These are phyloP conservation scores for Phytophthora citricola DNA, from an alignment of 352 stramenopile species.

Conservation along the genomic window DNA sequence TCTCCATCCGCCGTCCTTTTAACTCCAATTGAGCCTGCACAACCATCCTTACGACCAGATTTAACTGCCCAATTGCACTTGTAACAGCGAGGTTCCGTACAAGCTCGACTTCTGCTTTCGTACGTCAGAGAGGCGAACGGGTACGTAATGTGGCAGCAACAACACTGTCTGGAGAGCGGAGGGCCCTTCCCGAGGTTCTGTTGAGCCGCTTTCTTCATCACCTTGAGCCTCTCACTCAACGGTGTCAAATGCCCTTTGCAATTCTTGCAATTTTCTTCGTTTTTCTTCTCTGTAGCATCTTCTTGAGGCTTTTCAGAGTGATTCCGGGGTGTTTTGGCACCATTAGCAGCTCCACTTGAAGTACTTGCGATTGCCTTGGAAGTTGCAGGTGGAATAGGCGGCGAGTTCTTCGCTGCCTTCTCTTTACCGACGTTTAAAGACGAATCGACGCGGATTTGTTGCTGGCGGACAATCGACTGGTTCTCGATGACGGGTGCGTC, in stretches of 20 bases:
- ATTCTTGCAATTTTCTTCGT: slow-evolving; percentile 16
- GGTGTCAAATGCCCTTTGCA: slow-evolving; percentile 22
- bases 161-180: slow-evolving; percentile 13
- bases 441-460: slow-evolving; percentile 1
- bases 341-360: background rate
- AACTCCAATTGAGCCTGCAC: background rate
- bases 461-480: slow-evolving; percentile 6
- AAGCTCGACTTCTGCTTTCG: slow-evolving; percentile 14
- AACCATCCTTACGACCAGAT: background rate
- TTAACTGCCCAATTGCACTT: slow-evolving; percentile 26
- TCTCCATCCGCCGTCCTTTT: slow-evolving; percentile 6
- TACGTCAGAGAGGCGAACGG: slow-evolving; percentile 18
- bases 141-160: slow-evolving; percentile 28
- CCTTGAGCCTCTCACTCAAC: slow-evolving; percentile 16
- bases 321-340: background rate
- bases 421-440: background rate
- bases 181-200: slow-evolving; percentile 1
- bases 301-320: background rate
- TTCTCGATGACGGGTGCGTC: slow-evolving; percentile 12
- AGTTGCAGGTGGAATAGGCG: background rate
- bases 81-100: slow-evolving; percentile 18
- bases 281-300: background rate
- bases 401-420: background rate
- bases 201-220: slow-evolving; percentile 12
- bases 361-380: background rate